These are phyloP conservation scores for Crotalaria pallida DNA, from an alignment of 306 rosid genomes.

Conservation along the genomic window DNA sequence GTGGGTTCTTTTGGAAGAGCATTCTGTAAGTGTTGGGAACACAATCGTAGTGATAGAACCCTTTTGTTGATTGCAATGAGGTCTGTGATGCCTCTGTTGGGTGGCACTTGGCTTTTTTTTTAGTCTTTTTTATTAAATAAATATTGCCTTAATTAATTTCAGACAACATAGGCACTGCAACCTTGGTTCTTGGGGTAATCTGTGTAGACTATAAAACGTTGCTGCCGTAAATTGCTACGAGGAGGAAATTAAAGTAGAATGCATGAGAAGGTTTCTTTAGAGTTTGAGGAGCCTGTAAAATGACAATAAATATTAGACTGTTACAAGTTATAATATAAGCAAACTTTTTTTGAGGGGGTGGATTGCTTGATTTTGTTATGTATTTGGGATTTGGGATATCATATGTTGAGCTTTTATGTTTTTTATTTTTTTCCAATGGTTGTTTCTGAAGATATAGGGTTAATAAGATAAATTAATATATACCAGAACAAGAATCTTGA, in stretches of 20 bases:
- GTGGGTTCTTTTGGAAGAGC: constrained; percentile 38
- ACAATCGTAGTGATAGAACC: constrained; percentile 50
- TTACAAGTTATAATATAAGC: no score
- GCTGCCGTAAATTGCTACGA: constrained; percentile 9
- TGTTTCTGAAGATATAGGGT: not conserved
- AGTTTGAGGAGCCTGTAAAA: constrained; percentile 14
- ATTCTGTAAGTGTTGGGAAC: constrained; percentile 44
- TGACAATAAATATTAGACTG: not conserved
- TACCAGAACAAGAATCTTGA: not conserved
- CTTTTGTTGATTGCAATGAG: constrained; percentile 53
- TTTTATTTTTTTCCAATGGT: constrained; percentile 8
- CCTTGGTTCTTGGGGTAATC: not conserved
- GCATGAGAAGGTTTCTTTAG: not conserved
- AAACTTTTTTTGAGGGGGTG: not conserved
- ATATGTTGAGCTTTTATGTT: not conserved
- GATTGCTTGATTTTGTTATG: constrained; percentile 14
- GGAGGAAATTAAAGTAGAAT: constrained; percentile 4
- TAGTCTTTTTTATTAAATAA: not conserved
- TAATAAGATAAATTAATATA: not conserved
- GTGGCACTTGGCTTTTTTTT: constrained; percentile 31
- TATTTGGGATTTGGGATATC: constrained; percentile 8
- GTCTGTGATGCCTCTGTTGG: constrained; percentile 46
- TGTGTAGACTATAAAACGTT: constrained; percentile 8
- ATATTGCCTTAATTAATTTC: not conserved
- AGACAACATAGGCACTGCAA: not conserved